phyloP scores from a whole-genome alignment of 345 rosid genomes.

The Euphorbia tirucalli region DNA sequence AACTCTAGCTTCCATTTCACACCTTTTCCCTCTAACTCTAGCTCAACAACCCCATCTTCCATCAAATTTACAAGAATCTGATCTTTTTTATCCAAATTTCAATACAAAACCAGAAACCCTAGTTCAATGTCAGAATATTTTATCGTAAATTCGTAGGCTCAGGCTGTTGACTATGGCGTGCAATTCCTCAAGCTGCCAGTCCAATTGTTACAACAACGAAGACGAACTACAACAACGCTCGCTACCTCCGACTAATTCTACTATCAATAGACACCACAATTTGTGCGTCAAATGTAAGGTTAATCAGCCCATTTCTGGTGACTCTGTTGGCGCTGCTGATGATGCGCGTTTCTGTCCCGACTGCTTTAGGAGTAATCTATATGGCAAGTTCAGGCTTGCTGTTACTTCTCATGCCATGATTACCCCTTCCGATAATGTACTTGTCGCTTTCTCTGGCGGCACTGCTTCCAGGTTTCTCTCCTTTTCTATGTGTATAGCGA shows the following conservation, averaged over 20 bases:
- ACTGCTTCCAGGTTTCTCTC: conserved; percentile 66
- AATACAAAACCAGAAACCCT: too few relatives aligned
- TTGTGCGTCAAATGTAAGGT: conserved; percentile 75
- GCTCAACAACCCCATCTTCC: too few relatives aligned
- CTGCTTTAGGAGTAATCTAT: conserved; percentile 73
- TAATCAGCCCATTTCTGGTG: conserved; percentile 40
- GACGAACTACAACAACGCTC: conserved; percentile 9
- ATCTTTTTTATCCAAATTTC: too few relatives aligned
- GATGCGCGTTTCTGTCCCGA: conserved; percentile 59
- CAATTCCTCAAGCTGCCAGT: conserved; percentile 57
- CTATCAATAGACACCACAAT: conserved; percentile 12
- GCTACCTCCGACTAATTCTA: neutral
- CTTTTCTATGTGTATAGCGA: neutral
- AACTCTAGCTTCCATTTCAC: too few relatives aligned
- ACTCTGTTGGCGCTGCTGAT: conserved; percentile 35
- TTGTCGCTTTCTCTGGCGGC: conserved; percentile 94
- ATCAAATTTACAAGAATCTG: neutral
- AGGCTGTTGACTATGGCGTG: conserved; percentile 49
- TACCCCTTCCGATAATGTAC: conserved; percentile 82
- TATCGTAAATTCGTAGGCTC: too few relatives aligned
- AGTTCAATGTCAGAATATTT: too few relatives aligned
- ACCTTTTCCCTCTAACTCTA: too few relatives aligned
- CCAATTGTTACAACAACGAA: conserved; percentile 47
- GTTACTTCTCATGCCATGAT: conserved; percentile 84
- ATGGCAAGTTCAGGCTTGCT: conserved; percentile 78